Evolutionary conservation across 345 rosid genomes (phyloP).

Genomic region (Linum usitatissimum): DNA sequence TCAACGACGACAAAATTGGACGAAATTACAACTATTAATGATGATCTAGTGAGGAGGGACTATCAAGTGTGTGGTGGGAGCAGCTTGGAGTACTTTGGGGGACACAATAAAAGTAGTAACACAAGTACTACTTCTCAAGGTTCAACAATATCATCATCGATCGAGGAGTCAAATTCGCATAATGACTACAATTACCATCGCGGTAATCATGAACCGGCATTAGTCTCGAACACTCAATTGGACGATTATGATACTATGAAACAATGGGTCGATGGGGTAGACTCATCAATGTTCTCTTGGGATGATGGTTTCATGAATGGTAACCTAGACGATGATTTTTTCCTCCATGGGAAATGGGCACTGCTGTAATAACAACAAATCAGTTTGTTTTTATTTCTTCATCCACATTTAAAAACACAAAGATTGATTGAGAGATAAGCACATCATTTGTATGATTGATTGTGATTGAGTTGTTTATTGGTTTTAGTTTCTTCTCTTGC

Average conservation of each 20-base stretch:
- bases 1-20: conserved; percentile 7
- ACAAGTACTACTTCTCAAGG: conserved; percentile 25
- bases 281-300: conserved; percentile 59
- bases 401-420: too few species aligned
- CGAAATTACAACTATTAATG: conserved; percentile 4
- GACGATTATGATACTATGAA: conserved; percentile 16
- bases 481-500: too few species aligned
- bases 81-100: conserved; percentile 26
- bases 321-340: conserved; percentile 32
- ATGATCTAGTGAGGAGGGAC: conserved; percentile 19
- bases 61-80: conserved; percentile 28
- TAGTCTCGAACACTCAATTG: not conserved
- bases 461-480: not conserved
- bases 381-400: not conserved
- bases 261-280: conserved; percentile 48
- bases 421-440: not conserved
- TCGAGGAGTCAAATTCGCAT: conserved; percentile 24
- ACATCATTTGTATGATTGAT: not conserved
- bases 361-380: not conserved
- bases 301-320: conserved; percentile 29
- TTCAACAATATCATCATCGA: conserved; percentile 8
- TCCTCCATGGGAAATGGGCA: conserved; percentile 21
- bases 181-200: conserved; percentile 1
- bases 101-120: conserved; percentile 25
- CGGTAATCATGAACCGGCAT: not conserved